Evolutionary conservation across 768 basidiomycete genomes (phyloP).

Genomic region (Hygrophorus pudorinus): DNA sequence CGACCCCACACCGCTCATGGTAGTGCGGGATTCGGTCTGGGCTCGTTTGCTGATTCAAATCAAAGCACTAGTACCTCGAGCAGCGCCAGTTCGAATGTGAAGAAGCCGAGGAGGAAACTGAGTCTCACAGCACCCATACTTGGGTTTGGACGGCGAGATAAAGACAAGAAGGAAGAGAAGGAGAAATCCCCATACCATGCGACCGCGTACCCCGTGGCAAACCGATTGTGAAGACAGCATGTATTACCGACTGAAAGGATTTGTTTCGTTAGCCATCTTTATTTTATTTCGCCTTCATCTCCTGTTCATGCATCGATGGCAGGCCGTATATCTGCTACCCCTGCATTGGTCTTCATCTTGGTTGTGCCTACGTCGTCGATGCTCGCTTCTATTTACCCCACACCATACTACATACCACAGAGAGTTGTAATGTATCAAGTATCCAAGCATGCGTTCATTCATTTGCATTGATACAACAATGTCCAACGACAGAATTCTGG

Average conservation of each 20-base stretch:
- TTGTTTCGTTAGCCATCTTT: background rate
- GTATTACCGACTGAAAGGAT: no score
- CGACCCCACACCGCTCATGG: slow-evolving; percentile 5
- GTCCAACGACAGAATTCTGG: no score
- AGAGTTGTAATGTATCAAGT: background rate
- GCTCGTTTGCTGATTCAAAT: slow-evolving; percentile 9
- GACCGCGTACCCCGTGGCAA: background rate
- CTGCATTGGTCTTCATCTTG: no score
- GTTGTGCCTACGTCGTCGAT: background rate
- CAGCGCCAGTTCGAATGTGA: slow-evolving; percentile 19
- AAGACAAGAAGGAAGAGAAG: slow-evolving; percentile 38
- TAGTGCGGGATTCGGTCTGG: slow-evolving; percentile 12
- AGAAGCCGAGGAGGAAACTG: slow-evolving; percentile 50
- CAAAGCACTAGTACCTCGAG: slow-evolving; percentile 8
- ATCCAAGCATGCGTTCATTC: background rate
- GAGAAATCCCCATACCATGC: slow-evolving; percentile 9
- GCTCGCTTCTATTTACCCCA: background rate
- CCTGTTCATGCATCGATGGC: background rate
- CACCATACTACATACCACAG: background rate
- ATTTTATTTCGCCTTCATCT: background rate
- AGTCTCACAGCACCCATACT: slow-evolving; percentile 58
- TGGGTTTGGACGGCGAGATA: slow-evolving; percentile 45
- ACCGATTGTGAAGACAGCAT: no score
- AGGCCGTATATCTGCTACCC: background rate
- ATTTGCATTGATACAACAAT: background rate